Evolutionary conservation across 768 basidiomycete genomes (phyloP), one percentile per base, ranked within the genome.

Genomic region (Podaxis pistillaris): DNA sequence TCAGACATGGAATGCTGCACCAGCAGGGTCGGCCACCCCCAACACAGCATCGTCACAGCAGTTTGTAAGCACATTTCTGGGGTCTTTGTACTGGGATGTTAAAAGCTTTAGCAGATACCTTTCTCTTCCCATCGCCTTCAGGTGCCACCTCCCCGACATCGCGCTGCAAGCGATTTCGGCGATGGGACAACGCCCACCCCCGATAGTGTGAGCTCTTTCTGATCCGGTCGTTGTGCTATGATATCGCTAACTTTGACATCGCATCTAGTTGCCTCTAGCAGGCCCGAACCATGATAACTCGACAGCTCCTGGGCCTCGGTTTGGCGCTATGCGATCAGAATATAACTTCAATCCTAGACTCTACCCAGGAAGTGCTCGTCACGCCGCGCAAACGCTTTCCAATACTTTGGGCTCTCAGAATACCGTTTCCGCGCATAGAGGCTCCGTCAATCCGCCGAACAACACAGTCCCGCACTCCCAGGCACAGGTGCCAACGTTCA

Each of bases 281-380:
- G 52, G 44, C 24, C 6, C 36, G 6, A 55, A 49, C 15, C 30
- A 13, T 15, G 44, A 49, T 49, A 33, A 46, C 7, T 37, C 60
- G 12, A 37, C 54, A 24, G 12, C 15, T 17, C 53, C 54, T 55
- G 60, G 50, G 19, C 15, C 60, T n/a, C 40, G 46, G 19, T 12
- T 49, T 26, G 40, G 36, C 49, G n/a, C 46, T 15, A 37, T n/a
- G 28, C 60, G 53, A 15, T 7, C 30, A 28, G 53, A 62, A 37
- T 62, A 62, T 24, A 55, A 56, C 13, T 62, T 62, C 30, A 62
- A 62, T 26, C 53, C 60, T 33, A 30, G 54, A 46, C 60, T 62
- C 19, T 62, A 62, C 41, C 60, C 60, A 4, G 60, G 60, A 30
- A 62, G 60, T 30, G 60, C 53, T 38, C 60, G 60, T 2, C 41